Evolutionary conservation across 2,329 filamentous ascomycete species (phyloP), one percentile per base, ranked within the genome.

Genomic region (Cercospora janseana): DNA sequence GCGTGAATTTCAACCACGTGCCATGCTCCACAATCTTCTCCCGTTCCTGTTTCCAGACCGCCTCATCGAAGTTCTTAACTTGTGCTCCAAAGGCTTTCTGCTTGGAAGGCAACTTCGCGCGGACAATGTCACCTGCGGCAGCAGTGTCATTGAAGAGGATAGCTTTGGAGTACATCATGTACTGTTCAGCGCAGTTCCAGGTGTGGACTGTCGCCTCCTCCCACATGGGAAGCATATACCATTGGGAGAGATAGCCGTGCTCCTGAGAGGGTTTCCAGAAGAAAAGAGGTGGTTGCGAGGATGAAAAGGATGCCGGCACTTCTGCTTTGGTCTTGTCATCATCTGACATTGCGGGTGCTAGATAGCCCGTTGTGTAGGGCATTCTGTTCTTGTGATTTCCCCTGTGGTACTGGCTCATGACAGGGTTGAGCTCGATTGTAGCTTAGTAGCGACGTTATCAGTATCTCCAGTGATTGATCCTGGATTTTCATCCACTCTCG

Each of bases 91-190:
- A 42, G 4, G 10, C 20, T 27, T 57, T 57, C 18, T 56, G 54
- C 24, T 54, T 47, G 13, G 45, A 27, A 0, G 54, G 47, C 1
- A 44, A 50, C 3, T 20, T 41, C 3, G 29, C 12, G 2, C 29
- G 32, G 29, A 54, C 35, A 18, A 56, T 50, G 24, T 49, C 5
- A 3, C 32, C 41, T 2, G 54, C 50, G 21, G 37, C 47, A 8
- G 18, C 28, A 20, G 4, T 2, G 38, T 58, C 56, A 12, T 38
- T 26, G 47, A 56, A 56, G 1, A 44, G 23, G 13, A 51, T 31
- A 2, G 58, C 55, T 46, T 59, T 60, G 6, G 49, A 38, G 27
- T 54, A 58, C 59, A 60, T 58, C 57, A 56, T 60, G 7, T 35
- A 58, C 24, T 60, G 59, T 38, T 58, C 57, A 3, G 52, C 47